Percentiles rank a stretch among this genome's conserved stretches.
These are phyloP conservation scores for Gardenia jasminoides DNA, from an alignment of 257 asterid genomes.

Conservation along the genomic window DNA sequence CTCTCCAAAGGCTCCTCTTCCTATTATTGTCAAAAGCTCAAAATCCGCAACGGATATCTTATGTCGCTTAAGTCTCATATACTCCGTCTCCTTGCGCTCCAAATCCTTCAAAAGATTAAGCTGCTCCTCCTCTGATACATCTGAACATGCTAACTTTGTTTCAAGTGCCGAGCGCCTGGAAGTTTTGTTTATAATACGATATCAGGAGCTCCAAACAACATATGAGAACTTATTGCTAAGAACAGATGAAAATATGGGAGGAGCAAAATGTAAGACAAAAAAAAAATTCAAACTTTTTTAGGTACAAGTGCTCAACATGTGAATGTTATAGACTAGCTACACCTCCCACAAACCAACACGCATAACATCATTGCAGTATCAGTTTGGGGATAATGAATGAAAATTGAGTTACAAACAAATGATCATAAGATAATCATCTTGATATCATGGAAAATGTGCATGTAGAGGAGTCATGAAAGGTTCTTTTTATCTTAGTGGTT, in stretches of 20 bases:
- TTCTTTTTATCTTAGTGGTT: too few species aligned
- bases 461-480: too few species aligned
- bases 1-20: constrained; percentile 96
- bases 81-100: constrained; percentile 76
- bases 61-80: constrained; percentile 72
- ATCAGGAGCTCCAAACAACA: neutral
- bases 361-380: too few species aligned
- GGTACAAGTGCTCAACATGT: neutral
- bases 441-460: neutral
- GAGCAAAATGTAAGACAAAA: neutral
- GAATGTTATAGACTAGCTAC: neutral
- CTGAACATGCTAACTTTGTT: constrained; percentile 53
- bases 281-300: neutral
- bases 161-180: constrained; percentile 66
- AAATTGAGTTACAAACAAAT: neutral
- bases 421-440: neutral
- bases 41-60: constrained; percentile 76
- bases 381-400: too few species aligned
- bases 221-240: neutral
- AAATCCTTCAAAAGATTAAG: constrained; percentile 55
- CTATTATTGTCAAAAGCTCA: constrained; percentile 67
- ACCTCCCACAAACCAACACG: too few species aligned
- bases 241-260: neutral
- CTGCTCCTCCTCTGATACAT: constrained; percentile 72
- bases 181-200: neutral